These are phyloP conservation scores for Pichia sp. DNA, from an alignment of 1,139 yeast genomes.

Conservation along the genomic window DNA sequence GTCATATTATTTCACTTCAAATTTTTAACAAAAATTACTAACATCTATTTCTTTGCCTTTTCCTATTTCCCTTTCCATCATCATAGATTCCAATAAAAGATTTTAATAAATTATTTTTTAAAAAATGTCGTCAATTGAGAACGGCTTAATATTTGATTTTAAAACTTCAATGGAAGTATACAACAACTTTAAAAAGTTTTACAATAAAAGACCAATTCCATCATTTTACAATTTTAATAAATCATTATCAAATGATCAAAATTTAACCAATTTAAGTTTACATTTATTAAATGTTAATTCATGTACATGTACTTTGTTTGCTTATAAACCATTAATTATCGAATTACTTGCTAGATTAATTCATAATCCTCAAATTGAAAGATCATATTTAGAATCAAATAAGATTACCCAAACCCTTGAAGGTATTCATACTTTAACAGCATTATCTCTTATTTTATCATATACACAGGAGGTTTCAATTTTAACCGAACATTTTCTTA, in stretches of 20 bases:
- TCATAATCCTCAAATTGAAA: constrained; percentile 27
- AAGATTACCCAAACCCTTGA: constrained; percentile 11
- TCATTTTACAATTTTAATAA: constrained; percentile 18
- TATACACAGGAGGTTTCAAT: constrained; percentile 45
- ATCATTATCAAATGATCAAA: constrained; percentile 25
- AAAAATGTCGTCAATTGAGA: constrained; percentile 16
- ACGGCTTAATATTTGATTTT: constrained; percentile 23
- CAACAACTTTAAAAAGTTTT: constrained; percentile 14
- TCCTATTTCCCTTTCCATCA: no score
- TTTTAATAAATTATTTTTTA: no score
- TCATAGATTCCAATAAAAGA: no score
- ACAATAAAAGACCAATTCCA: constrained; percentile 19
- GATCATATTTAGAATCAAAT: constrained; percentile 8
- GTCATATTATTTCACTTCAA: no score
- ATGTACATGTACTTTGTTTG: constrained; percentile 40
- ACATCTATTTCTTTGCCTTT: no score
- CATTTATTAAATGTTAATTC: constrained; percentile 37
- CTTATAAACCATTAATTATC: constrained; percentile 51
- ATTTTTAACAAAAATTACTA: no score
- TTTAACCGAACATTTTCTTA: constrained; percentile 47
- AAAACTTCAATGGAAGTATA: constrained; percentile 20
- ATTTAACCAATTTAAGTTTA: constrained; percentile 38
- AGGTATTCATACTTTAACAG: constrained; percentile 36
- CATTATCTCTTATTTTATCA: constrained; percentile 48
- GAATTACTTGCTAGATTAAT: constrained; percentile 71